Conservation (phyloP, 192 early-diverging fungal species). For the Mortierella antarctica region DNA sequence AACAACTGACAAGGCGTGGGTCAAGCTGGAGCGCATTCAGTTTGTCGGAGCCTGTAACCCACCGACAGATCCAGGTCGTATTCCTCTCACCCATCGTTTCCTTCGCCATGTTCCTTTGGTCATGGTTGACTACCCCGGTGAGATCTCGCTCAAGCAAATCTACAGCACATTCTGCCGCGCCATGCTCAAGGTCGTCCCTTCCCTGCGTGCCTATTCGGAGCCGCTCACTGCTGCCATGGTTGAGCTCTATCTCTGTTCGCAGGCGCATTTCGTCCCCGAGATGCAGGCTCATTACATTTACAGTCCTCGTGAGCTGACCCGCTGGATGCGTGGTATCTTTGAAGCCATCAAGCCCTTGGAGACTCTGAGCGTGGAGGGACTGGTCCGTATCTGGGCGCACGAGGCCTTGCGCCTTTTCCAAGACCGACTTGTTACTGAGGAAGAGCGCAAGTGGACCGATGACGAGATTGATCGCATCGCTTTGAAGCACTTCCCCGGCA, state of each 20-base stretch:
- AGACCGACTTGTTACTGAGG: conserved; percentile 91
- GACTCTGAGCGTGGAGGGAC: conserved; percentile 77
- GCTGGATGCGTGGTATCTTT: conserved; percentile 98
- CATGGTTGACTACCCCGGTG: conserved; percentile 98
- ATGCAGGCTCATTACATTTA: conserved; percentile 99
- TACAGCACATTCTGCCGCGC: conserved; percentile 94
- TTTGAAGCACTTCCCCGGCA: conserved; percentile 86
- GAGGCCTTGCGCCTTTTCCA: conserved; percentile 98
- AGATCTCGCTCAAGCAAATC: conserved; percentile 91
- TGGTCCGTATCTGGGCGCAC: conserved; percentile 98
- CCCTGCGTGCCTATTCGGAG: conserved; percentile 89
- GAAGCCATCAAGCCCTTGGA: conserved; percentile 93
- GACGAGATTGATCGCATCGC: conserved; percentile 86
- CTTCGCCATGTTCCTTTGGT: conserved; percentile 96
- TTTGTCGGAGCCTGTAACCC: conserved; percentile 99
- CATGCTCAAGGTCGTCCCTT: conserved; percentile 93
- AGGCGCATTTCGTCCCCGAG: conserved; percentile 95
- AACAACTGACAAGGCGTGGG: conserved; percentile 90
- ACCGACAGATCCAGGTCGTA: conserved; percentile 98
- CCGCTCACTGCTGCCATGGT: conserved; percentile 97
- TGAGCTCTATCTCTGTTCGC: conserved; percentile 92
- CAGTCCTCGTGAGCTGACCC: conserved; percentile 98
- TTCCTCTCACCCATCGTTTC: conserved; percentile 95
- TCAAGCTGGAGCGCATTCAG: conserved; percentile 96
- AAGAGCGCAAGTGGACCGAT: conserved; percentile 95